Evolutionary conservation across 1,139 yeast genomes (phyloP).

Genomic region (Protomyces arabidopsidicola): DNA sequence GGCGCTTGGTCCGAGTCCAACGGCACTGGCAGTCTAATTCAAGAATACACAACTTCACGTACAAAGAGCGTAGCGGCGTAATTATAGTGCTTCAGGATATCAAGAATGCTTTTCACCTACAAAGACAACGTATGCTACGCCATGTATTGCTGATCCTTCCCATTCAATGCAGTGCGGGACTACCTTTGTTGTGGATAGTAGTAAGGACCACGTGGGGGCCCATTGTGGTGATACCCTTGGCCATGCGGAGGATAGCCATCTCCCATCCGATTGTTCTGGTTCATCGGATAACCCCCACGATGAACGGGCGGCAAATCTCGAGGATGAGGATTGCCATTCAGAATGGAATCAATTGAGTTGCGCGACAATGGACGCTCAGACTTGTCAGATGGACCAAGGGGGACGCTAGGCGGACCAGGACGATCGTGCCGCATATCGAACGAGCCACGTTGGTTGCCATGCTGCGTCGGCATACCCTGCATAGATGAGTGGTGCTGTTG

Average conservation of each 20-base stretch:
- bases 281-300: not conserved
- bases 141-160: not conserved
- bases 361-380: not conserved
- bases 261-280: not conserved
- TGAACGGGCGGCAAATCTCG: not conserved
- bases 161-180: not conserved
- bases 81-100: no score
- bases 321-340: not conserved
- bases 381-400: not conserved
- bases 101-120: no score
- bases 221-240: not conserved
- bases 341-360: not conserved
- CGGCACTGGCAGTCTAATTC: no score
- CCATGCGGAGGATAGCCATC: not conserved
- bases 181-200: not conserved
- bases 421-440: not conserved
- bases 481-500: not conserved
- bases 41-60: no score
- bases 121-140: not conserved
- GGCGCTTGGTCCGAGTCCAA: no score
- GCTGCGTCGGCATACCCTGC: not conserved
- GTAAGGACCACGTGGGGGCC: not conserved
- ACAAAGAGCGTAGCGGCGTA: no score
- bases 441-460: not conserved
- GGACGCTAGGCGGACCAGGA: not conserved